Evolutionary conservation across 2,329 filamentous ascomycete species (phyloP), one percentile per base, ranked within the genome.

Genomic region (Epichloe sibirici): DNA sequence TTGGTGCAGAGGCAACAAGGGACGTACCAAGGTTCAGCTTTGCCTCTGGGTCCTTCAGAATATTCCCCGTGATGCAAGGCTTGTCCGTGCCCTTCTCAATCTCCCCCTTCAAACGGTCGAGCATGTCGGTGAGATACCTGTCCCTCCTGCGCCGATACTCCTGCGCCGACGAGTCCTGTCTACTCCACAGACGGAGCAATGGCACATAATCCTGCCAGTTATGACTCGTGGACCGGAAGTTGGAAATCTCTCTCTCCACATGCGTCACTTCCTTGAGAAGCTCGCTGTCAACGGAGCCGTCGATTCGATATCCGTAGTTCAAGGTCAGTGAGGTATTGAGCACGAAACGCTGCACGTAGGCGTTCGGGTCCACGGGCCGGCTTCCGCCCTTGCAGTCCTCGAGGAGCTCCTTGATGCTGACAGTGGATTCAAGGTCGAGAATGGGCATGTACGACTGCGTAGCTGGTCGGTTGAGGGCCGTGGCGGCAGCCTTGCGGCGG

Each of bases 201-300:
- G 88, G 86, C n/a, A 93, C 79, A 58, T 91, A 91, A 61, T 93
- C 88, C 61, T 88, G 85, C 81, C 85, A 88, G 64, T 91, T 91
- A 63, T 90, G 88, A 60, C 83, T 88, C 0, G 86, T 91, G 28
- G 81, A 86, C 47, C 88, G 73, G 62, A 90, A 85, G 59, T 87
- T 87, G 51, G 82, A 85, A 25, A 93, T 82, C 5, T 81, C 82
- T 34, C 86, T 77, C 65, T 91, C 88, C 3, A 91, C 86, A 46
- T 82, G 74, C 0, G 82, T 81, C 53, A 93, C 90, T 63, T 91
- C 88, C 21, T 79, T 72, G 5, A 91, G 73, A 7, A 90, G 71
- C 40, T 77, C 71, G 56, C 85, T 78, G 53, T 88, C 74, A 45
- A 86, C 77, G 56, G 83, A 79, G 0, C 84, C 86, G 51, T 83